Conservation (phyloP, 495 filamentous ascomycete genomes). For the Neurospora sp. region DNA sequence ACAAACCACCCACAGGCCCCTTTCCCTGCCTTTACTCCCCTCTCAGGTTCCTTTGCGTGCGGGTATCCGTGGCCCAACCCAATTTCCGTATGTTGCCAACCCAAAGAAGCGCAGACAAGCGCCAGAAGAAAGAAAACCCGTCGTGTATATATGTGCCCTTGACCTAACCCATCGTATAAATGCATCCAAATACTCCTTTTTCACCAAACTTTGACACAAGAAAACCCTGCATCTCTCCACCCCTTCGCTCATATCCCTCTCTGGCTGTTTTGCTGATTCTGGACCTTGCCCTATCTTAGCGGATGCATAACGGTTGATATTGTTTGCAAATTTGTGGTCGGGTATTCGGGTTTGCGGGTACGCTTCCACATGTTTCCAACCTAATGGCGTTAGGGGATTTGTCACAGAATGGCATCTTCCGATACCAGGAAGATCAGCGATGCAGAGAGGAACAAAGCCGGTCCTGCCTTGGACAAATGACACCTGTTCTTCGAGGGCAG, state of each 20-base stretch:
- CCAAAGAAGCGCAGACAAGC: not conserved
- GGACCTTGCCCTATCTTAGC: not conserved
- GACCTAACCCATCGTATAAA: not conserved
- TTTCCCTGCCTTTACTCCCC: not conserved
- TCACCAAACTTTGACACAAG: not conserved
- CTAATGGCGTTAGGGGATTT: not conserved
- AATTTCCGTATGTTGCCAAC: not conserved
- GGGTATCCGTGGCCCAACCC: not conserved
- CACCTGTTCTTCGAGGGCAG: not conserved
- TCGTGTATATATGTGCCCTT: not conserved
- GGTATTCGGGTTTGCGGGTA: not conserved
- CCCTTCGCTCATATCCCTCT: not conserved
- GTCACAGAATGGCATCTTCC: not conserved
- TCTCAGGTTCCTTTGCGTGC: not conserved
- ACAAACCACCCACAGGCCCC: not conserved
- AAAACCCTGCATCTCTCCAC: not conserved
- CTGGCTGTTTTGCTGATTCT: not conserved
- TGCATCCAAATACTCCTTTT: not conserved
- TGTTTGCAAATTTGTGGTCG: not conserved
- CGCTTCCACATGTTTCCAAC: not conserved
- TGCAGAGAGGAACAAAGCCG: not conserved
- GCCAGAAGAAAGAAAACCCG: not conserved
- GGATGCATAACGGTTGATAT: not conserved
- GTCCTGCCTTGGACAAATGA: not conserved
- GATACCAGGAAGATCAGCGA: not conserved